These are phyloP conservation scores for Pythium pectinolyticum DNA, from an alignment of 352 stramenopile species.

Conservation along the genomic window DNA sequence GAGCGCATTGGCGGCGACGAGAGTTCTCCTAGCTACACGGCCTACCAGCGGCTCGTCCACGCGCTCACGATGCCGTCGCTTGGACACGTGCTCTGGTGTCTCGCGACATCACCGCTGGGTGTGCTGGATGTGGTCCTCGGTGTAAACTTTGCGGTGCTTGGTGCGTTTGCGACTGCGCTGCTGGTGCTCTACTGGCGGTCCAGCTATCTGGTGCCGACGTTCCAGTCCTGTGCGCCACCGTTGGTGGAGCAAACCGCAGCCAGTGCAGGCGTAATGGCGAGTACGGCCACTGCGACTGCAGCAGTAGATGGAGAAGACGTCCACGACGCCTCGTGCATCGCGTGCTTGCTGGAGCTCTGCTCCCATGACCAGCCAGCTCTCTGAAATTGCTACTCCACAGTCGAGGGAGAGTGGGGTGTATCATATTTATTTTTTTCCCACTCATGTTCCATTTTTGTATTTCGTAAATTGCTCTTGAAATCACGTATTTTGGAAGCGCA, in stretches of 20 bases:
- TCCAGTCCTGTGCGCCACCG: constrained; percentile 6
- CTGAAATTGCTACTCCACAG: too few relatives aligned
- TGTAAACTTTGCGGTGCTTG: constrained; percentile 36
- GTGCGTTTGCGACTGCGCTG: constrained; percentile 20
- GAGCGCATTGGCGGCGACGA: constrained; percentile 34
- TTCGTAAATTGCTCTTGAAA: background rate
- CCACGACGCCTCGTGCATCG: constrained; percentile 10
- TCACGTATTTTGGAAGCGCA: constrained; percentile 27
- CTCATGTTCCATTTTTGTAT: background rate
- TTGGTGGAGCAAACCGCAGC: background rate
- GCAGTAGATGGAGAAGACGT: background rate
- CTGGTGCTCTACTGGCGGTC: constrained; percentile 47
- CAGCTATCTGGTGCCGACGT: constrained; percentile 36
- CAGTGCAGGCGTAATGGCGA: background rate
- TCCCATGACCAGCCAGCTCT: background rate
- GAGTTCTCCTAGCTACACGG: constrained; percentile 31
- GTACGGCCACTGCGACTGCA: background rate
- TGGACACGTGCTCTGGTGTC: constrained; percentile 40
- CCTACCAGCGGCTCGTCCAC: constrained; percentile 51
- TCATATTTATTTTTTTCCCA: constrained; percentile 10
- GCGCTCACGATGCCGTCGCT: constrained; percentile 40
- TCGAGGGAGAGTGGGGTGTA: too few relatives aligned
- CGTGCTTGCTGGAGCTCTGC: constrained; percentile 31
- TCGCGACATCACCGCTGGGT: constrained; percentile 18
- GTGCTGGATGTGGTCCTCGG: constrained; percentile 28